Conservation (phyloP, 164 flowering plant species). For the Piper longum region DNA sequence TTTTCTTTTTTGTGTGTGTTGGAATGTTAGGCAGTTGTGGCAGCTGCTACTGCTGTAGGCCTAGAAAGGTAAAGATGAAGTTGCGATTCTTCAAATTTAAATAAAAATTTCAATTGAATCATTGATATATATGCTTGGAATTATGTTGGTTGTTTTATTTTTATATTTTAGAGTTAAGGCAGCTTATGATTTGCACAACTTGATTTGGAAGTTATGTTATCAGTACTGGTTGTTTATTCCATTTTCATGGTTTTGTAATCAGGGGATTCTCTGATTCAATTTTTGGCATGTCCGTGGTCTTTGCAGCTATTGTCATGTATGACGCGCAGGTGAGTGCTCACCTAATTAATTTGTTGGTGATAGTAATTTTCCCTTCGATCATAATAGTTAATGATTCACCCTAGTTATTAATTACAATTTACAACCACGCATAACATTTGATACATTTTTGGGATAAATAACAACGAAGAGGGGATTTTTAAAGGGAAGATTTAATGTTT, state of each 20-base stretch:
- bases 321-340: conserved; percentile 61
- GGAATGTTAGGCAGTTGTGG: conserved; percentile 24
- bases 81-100: neutral
- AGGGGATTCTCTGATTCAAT: conserved; percentile 83
- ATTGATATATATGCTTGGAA: no score
- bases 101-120: no score
- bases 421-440: no score
- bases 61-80: conserved; percentile 48
- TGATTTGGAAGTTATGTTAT: no score
- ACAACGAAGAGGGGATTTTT: no score
- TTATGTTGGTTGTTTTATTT: no score
- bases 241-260: conserved; percentile 8
- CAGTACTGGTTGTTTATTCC: neutral
- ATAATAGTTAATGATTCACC: no score
- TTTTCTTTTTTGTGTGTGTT: neutral
- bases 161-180: no score
- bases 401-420: no score
- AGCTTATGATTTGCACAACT: no score
- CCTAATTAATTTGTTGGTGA: neutral
- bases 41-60: conserved; percentile 61
- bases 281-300: conserved; percentile 68
- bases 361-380: neutral
- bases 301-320: conserved; percentile 76
- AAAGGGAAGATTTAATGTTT: no score
- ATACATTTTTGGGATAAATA: no score